Evolutionary conservation across 345 rosid genomes (phyloP).

Genomic region (Brassica carinata): DNA sequence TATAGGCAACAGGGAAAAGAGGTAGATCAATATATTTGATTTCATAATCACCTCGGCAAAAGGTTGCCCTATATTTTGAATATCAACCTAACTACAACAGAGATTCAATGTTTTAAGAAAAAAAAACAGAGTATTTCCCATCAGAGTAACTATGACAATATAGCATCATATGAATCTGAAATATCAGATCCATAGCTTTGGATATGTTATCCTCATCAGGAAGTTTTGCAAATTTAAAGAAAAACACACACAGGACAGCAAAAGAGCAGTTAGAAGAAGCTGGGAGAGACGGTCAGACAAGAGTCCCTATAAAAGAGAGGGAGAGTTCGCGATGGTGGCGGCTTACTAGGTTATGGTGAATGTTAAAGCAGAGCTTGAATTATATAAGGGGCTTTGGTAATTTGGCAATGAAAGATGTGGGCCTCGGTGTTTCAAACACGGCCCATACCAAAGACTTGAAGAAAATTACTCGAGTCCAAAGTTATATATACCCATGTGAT

Average conservation of each 20-base stretch:
- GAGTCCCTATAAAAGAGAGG: slow-evolving; percentile 25
- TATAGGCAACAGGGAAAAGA: not conserved
- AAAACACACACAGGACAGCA: too few species aligned
- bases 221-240: not conserved
- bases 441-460: not conserved
- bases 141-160: slow-evolving; percentile 47
- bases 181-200: slow-evolving; percentile 35
- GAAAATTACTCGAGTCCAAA: not conserved
- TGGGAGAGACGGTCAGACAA: not conserved
- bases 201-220: slow-evolving; percentile 35
- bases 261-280: not conserved
- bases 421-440: not conserved
- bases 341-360: slow-evolving; percentile 14
- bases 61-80: not conserved
- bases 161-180: slow-evolving; percentile 33
- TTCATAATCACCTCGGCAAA: slow-evolving; percentile 12
- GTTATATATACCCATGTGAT: not conserved
- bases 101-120: not conserved
- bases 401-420: not conserved
- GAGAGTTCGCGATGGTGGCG: slow-evolving; percentile 6
- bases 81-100: not conserved
- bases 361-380: not conserved
- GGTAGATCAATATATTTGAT: not conserved
- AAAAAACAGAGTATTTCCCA: slow-evolving; percentile 11
- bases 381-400: not conserved